Conservation (phyloP, 2,329 filamentous ascomycete genomes). For the Venturia carpophila region DNA sequence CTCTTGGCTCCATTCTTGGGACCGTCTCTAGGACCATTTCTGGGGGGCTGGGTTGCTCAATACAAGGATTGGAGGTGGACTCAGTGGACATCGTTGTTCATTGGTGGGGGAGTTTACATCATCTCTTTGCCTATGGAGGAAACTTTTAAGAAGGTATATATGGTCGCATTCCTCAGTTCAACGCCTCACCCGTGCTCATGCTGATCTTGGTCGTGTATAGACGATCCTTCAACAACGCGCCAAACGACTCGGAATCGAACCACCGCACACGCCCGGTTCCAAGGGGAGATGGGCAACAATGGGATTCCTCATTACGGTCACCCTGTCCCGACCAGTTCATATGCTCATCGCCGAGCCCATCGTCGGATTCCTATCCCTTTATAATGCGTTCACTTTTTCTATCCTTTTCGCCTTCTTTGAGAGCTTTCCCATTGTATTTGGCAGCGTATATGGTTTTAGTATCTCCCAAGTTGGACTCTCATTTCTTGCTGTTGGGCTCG, state of each 20-base stretch:
- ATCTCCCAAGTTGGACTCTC: constrained; percentile 27
- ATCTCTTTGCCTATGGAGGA: constrained; percentile 42
- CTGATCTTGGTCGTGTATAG: not conserved
- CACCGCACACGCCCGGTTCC: constrained; percentile 20
- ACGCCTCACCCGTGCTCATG: not conserved
- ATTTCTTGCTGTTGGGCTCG: constrained; percentile 30
- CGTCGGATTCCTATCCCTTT: constrained; percentile 30
- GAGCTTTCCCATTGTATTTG: constrained; percentile 30
- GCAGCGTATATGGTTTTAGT: constrained; percentile 27
- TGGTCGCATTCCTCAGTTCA: not conserved
- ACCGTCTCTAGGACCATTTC: constrained; percentile 33
- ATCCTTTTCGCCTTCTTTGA: constrained; percentile 32
- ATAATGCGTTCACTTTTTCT: constrained; percentile 30
- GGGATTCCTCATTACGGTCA: constrained; percentile 30
- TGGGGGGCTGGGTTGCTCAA: constrained; percentile 38
- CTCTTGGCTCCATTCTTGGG: constrained; percentile 37
- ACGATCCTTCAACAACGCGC: constrained; percentile 37
- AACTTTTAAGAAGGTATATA: constrained; percentile 43
- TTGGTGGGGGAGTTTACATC: constrained; percentile 32
- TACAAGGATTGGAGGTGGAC: constrained; percentile 37
- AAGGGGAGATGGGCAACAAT: constrained; percentile 19
- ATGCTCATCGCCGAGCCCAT: constrained; percentile 34
- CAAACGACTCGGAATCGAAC: constrained; percentile 27
- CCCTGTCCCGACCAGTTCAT: constrained; percentile 44
- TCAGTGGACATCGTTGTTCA: constrained; percentile 38